Evolutionary conservation across 148 eudicot genomes (phyloP).

Genomic region (Nepenthes gracilis): DNA sequence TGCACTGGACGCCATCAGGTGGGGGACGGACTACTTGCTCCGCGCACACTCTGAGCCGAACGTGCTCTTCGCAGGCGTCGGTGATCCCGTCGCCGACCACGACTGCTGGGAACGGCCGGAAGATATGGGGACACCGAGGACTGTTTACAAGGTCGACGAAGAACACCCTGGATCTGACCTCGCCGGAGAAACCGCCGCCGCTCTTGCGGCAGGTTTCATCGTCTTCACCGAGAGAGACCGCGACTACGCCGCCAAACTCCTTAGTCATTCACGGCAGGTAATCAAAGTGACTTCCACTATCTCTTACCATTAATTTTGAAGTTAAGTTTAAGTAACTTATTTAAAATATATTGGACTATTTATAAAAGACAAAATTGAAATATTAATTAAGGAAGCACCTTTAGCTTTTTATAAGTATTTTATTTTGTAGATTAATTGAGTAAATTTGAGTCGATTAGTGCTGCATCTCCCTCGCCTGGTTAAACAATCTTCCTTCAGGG

Average conservation of each 20-base stretch:
- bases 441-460: no score
- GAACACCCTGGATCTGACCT: conserved; percentile 41
- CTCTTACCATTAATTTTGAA: neutral
- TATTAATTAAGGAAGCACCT: neutral
- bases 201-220: conserved; percentile 36
- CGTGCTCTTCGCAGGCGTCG: neutral
- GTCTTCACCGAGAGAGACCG: conserved; percentile 19
- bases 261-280: conserved; percentile 32
- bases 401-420: neutral
- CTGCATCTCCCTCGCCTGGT: no score
- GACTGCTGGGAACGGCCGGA: conserved; percentile 49
- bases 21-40: conserved; percentile 61
- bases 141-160: conserved; percentile 21
- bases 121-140: conserved; percentile 44
- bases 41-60: conserved; percentile 25
- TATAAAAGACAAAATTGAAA: neutral
- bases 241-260: conserved; percentile 20
- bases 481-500: no score
- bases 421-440: no score
- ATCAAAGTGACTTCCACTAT: neutral
- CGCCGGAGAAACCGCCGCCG: conserved; percentile 42
- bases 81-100: conserved; percentile 24
- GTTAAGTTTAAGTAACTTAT: no score
- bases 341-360: no score
- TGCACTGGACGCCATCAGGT: conserved; percentile 33